Base-by-base conservation (phyloP, 805 yeast species). In the Schwanniomyces yamadae region DNA sequence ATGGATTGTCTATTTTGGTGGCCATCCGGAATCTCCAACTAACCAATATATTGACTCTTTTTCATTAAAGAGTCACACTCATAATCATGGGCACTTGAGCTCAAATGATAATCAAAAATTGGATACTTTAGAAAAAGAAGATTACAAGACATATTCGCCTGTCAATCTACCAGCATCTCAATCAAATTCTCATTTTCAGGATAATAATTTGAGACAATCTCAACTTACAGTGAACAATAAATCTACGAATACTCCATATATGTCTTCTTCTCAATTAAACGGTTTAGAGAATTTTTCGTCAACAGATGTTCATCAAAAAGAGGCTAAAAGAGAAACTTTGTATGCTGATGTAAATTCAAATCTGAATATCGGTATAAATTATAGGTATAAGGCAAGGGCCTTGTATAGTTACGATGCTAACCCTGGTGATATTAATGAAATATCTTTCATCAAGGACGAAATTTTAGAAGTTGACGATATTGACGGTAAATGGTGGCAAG, bases 401-500 rank as follows among this genome's bases (percentile, higher is more conserved):
- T 70, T 91, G 34, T 93, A 88, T 59, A 74, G 83, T 31, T 91
- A 93, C 58, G 80, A 80, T 34, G 96, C 97, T 5, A 88, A 84
- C 51, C 93, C 91, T 1, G 95, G 84, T 39, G 99, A 91, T 59
- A 88, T 84, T 44, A 89, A 90, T 54, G 99, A 91, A 64, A 77
- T 91, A 16, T 84, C 95, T 4, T 93, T 91, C 54, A 80, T 74
- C 45, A 88, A 90, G 59, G 96, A 93, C 37, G 98, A 91, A 60
- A 67, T 88, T n/a, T 73, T 91, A 59, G 88, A 82, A 52, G 95
- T 91, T 22, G 87, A 87, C 48, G 97, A 91, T 54, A 87, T 88
- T 39, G 85, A 85, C 46, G 97, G 97, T 30, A 82, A 95, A 64
- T 91, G 99, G 99, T 91, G 98, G 98, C 96, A 89, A 64, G 97